Evolutionary conservation across 805 yeast genomes (phyloP).

Genomic region (Tetrapisispora fleetii): DNA sequence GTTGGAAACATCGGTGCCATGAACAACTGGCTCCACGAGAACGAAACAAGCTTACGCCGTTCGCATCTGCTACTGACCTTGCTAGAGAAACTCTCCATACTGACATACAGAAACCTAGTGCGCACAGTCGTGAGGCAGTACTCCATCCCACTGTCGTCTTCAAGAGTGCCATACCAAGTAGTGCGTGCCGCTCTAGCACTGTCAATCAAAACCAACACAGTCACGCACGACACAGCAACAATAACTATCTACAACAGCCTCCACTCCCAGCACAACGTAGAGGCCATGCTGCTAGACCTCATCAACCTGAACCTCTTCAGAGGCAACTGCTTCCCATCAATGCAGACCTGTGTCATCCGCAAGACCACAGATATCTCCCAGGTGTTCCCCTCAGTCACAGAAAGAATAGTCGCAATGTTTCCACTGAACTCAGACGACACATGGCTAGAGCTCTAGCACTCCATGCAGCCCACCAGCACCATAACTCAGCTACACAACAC

Average conservation of each 20-base stretch:
- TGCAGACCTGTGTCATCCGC: constrained; percentile 23
- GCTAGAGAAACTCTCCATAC: constrained; percentile 34
- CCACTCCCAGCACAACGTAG: constrained; percentile 17
- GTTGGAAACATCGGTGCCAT: constrained; percentile 36
- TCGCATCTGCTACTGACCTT: constrained; percentile 30
- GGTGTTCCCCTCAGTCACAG: constrained; percentile 23
- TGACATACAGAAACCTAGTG: constrained; percentile 34
- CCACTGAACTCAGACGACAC: constrained; percentile 24
- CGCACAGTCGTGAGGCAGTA: constrained; percentile 13
- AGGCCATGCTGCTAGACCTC: constrained; percentile 24
- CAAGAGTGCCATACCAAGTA: constrained; percentile 21
- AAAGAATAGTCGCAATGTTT: constrained; percentile 19
- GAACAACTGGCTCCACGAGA: constrained; percentile 24
- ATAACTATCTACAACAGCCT: constrained; percentile 18
- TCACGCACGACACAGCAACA: neutral
- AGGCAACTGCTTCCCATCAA: constrained; percentile 28
- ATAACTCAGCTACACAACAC: too few relatives aligned
- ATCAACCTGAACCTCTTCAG: constrained; percentile 23
- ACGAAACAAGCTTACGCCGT: constrained; percentile 26
- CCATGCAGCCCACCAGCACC: too few relatives aligned
- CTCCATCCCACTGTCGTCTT: constrained; percentile 12
- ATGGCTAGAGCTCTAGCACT: constrained; percentile 13
- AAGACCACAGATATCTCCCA: constrained; percentile 18
- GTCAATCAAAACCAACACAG: constrained; percentile 10
- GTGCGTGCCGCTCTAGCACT: constrained; percentile 12